Evolutionary conservation across 164 flowering plant species (phyloP), one percentile per base, ranked within the genome.

Genomic region (Chloranthus sessilifolius): DNA sequence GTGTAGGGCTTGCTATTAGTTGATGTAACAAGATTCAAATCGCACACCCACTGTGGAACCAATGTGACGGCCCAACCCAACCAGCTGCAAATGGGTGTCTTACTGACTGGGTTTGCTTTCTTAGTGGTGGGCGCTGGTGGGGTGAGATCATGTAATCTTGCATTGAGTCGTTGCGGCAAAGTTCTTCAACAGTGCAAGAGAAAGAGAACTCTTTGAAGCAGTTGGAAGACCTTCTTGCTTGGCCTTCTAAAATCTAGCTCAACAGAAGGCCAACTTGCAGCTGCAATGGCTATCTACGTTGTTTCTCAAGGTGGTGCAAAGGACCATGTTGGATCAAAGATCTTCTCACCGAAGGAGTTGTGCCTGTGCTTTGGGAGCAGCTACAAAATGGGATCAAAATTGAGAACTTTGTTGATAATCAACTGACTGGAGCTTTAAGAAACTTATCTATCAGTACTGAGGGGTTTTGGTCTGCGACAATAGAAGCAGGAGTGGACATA

Each of bases 311-410:
- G 84, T 61, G 94, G 88, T 23, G 85, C 82, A 19, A 76, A 55
- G 68, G 98, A 88, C 70, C 88, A 92, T 67, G 95, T 92, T 58
- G 99, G 95, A 54, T 88, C 89, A 33, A 92, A 92, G 66, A 86
- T 92, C 2, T 92, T 92, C 66, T 81, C 95, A 92, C 99, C 47
- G 99, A 92, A 77, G 97, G 95, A 53, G 99, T 92, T 52, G 99
- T 92, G 23, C 97, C 97, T 41, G 92, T 71, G 29, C 78, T 92
- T 2, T 92, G 97, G 99, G 80, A 74, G 56, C 87, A 79, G 66
- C 75, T 92, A n/a, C 62, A 73, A 55, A 69, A 60, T 64, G 94
- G 94, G 51, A 71, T 68, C 14, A 82, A 81, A 55, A 65, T 67
- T 66, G 95, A 82, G 36, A 75, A 77, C 47, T 48, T 80, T 65